These are phyloP conservation scores for Nemania diffusa DNA, from an alignment of 2,329 filamentous ascomycete species.

Conservation along the genomic window DNA sequence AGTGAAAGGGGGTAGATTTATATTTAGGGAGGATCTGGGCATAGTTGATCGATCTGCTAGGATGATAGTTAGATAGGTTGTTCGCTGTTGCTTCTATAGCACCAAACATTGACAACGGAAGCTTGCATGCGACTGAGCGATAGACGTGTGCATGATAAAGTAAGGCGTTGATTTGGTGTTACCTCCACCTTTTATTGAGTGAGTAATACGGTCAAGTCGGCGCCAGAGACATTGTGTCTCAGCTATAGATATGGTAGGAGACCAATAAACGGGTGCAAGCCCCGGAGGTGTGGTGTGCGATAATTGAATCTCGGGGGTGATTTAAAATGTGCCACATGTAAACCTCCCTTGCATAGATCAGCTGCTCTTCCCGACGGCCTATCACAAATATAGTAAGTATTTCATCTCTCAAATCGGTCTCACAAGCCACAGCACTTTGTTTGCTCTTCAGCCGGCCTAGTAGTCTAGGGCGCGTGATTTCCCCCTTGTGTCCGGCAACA, in stretches of 20 bases:
- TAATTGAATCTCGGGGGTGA: neutral
- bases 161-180: constrained; percentile 6
- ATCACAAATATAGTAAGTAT: neutral
- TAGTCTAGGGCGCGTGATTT: too few species aligned
- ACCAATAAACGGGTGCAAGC: neutral
- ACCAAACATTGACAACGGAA: neutral
- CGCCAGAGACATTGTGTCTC: neutral
- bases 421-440: neutral
- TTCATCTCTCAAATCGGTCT: neutral
- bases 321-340: neutral
- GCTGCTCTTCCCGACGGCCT: neutral
- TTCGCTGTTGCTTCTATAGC: neutral
- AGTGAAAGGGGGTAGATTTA: neutral
- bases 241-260: neutral
- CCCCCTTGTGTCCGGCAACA: too few species aligned
- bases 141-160: neutral
- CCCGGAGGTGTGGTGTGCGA: neutral
- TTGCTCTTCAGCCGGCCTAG: neutral
- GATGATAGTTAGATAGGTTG: neutral
- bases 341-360: neutral
- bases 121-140: neutral
- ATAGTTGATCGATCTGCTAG: neutral
- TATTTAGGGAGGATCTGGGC: neutral
- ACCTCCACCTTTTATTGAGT: neutral
- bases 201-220: neutral